A percentile compares a stretch with the other conserved stretches of the same genome.
These are phyloP conservation scores for Thielaviopsis punctulata DNA, from an alignment of 2,329 filamentous ascomycete genomes.

Conservation along the genomic window DNA sequence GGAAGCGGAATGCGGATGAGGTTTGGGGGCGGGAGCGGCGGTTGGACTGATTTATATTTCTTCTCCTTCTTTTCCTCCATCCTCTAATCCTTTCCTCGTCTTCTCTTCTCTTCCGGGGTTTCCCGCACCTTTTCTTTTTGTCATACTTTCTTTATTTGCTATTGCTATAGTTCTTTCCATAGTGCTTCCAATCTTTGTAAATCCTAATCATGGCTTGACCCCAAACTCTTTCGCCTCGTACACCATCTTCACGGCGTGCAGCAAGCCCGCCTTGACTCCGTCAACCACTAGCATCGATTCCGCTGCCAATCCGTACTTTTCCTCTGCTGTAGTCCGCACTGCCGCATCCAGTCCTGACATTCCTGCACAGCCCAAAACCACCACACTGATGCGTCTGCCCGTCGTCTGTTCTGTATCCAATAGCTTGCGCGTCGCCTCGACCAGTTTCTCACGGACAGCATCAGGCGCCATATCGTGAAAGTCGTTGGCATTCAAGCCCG, in stretches of 20 bases:
- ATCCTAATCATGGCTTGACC: background rate
- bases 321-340: conserved; percentile 51
- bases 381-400: conserved; percentile 33
- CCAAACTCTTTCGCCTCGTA: conserved; percentile 26
- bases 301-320: conserved; percentile 42
- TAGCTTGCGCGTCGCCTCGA: conserved; percentile 49
- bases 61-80: background rate
- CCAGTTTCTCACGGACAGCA: conserved; percentile 48
- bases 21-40: conserved; percentile 64
- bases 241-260: conserved; percentile 40
- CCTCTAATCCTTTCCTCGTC: background rate
- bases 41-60: conserved; percentile 24
- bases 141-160: background rate
- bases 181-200: background rate
- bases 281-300: conserved; percentile 53
- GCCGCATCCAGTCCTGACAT: conserved; percentile 74
- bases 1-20: conserved; percentile 67
- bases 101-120: background rate
- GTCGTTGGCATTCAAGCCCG: conserved; percentile 62
- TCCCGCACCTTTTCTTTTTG: background rate
- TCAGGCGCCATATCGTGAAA: conserved; percentile 53
- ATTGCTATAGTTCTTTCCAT: background rate
- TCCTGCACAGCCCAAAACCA: conserved; percentile 78
- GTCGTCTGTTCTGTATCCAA: conserved; percentile 29
- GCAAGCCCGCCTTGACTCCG: conserved; percentile 54